Evolutionary conservation across 2,329 filamentous ascomycete genomes (phyloP).

Genomic region (Fusarium gaditjirri): DNA sequence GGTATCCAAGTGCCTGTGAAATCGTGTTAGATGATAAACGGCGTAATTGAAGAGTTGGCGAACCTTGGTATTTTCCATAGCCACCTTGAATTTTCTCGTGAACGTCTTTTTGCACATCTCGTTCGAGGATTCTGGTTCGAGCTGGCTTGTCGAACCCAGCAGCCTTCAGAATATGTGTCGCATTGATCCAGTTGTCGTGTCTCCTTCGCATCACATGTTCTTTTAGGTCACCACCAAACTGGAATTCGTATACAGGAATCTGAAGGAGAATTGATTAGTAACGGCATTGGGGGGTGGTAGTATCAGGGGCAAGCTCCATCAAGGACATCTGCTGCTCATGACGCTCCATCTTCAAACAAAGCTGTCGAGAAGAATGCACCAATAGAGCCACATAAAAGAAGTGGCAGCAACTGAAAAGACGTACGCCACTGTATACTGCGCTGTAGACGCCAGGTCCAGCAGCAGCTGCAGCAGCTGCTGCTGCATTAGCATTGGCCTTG

Average conservation of each 20-base stretch:
- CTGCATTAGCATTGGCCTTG: conserved; percentile 52
- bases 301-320: not conserved
- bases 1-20: conserved; percentile 91
- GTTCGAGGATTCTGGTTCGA: conserved; percentile 91
- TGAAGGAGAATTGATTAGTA: conserved; percentile 51
- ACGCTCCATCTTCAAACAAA: not conserved
- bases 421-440: conserved; percentile 75
- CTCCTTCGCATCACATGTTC: conserved; percentile 96
- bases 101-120: conserved; percentile 94
- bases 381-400: not conserved
- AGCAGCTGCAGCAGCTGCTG: conserved; percentile 46
- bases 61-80: conserved; percentile 98
- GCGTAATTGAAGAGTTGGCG: conserved; percentile 16
- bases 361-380: not conserved
- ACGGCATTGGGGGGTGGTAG: not conserved
- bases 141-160: conserved; percentile 98
- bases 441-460: conserved; percentile 70
- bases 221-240: conserved; percentile 80
- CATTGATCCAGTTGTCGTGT: conserved; percentile 97
- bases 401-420: conserved; percentile 44
- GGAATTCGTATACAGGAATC: conserved; percentile 96
- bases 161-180: conserved; percentile 98
- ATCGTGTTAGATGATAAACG: conserved; percentile 10
- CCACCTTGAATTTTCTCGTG: conserved; percentile 99
- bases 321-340: conserved; percentile 5